Evolutionary conservation across 768 basidiomycete species (phyloP), one percentile per base, ranked within the genome.

Genomic region (Boletus coccyginus): DNA sequence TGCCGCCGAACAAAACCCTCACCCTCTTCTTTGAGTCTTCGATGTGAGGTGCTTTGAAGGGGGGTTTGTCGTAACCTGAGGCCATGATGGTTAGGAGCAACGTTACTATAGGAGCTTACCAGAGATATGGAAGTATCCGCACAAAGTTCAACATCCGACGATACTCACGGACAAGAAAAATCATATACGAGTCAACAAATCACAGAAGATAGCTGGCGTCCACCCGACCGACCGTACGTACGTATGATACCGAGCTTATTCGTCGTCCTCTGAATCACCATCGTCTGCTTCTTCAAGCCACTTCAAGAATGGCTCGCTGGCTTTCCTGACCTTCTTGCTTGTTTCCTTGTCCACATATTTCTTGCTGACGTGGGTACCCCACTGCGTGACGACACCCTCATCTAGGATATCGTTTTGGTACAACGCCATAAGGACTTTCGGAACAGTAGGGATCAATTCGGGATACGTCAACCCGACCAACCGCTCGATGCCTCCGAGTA

Each of bases 281-380:
- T 87, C 87, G 29, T 94, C 92, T 9, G 93, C 93, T 70, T 93
- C 91, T 53, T 86, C 87, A 19, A 96, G 82, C 93, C 93, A 96
- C 85, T 94, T 94, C 68, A 98, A 76, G 79, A 98, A 98, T 0
- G 95, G 94, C 70, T 92, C 94, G 61, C 90, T 90, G 13, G 94
- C 94, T 78, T 95, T 96, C 64, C 95, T 81, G 50, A 99, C 94
- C 74, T 86, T 94, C 84, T 98, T 98, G 73, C 89, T 91, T 45
- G 84, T 88, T 29, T 98, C 94, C 74, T 90, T 94, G 74, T 96
- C 92, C 44, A 94, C 91, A 68, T 93, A 96, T 77, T 98, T 97
- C 81, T 90, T 96, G 75, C 88, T 92, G 69, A 94, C 92, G 64
- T 96, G 94, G 5, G 92, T 96, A 10, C 94, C 94, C 96, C 94